A percentile compares a stretch with the other conserved stretches of the same genome.
phyloP scores from a whole-genome alignment of 768 basidiomycete species.

The Lactarius quietus region DNA sequence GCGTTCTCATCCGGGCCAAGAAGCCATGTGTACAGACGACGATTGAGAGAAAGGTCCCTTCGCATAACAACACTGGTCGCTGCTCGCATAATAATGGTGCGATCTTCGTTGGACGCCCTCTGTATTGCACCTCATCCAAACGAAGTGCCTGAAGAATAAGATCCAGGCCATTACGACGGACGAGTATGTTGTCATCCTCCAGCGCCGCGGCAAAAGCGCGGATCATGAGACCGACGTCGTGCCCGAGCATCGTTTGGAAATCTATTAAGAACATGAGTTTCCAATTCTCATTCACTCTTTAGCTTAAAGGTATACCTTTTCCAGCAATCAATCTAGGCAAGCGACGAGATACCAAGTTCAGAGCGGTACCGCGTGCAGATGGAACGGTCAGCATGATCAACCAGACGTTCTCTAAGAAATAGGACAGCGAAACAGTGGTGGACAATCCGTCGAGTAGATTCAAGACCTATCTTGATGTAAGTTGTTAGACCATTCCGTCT shows the following conservation, averaged over 20 bases:
- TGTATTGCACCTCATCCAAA: conserved; percentile 69
- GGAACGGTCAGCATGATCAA: conserved; percentile 89
- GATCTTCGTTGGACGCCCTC: conserved; percentile 67
- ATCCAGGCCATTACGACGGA: conserved; percentile 82
- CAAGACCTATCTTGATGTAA: conserved; percentile 53
- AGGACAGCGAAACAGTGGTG: conserved; percentile 76
- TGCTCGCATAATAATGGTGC: conserved; percentile 79
- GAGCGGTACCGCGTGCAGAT: conserved; percentile 74
- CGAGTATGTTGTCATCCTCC: conserved; percentile 92
- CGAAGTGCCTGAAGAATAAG: conserved; percentile 73
- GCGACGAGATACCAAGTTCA: conserved; percentile 83
- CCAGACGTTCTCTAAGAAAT: conserved; percentile 97
- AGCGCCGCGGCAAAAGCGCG: conserved; percentile 86
- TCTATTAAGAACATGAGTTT: conserved; percentile 36
- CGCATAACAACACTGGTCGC: conserved; percentile 87
- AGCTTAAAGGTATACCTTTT: conserved; percentile 50
- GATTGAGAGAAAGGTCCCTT: conserved; percentile 88
- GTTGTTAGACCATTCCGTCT: neutral
- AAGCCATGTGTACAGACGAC: conserved; percentile 91
- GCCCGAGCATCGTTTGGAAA: conserved; percentile 69
- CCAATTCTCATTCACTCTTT: neutral
- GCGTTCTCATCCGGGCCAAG: conserved; percentile 77
- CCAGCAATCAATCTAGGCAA: conserved; percentile 66
- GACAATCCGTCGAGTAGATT: conserved; percentile 77
- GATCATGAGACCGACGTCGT: conserved; percentile 91